A percentile compares a stretch with the other conserved stretches of the same genome.
These are phyloP conservation scores for Lasiodiplodia gonubiensis DNA, from an alignment of 2,329 filamentous ascomycete genomes.

Conservation along the genomic window DNA sequence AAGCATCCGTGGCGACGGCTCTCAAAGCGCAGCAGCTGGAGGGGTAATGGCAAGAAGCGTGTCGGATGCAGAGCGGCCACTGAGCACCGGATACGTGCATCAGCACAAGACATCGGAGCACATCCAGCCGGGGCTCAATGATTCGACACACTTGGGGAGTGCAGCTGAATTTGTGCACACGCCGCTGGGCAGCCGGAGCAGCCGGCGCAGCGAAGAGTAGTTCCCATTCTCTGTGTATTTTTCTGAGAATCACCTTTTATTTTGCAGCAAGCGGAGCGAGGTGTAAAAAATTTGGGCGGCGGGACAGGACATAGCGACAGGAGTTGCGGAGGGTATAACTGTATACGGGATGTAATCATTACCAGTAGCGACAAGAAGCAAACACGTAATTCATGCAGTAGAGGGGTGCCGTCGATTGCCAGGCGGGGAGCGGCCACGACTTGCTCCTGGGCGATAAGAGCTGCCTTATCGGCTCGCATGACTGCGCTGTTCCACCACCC, in stretches of 20 bases:
- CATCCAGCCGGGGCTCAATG: conserved; percentile 42
- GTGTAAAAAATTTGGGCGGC: conserved; percentile 25
- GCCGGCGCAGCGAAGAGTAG: conserved; percentile 7
- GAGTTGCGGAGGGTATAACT: conserved; percentile 14
- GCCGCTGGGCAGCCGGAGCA: conserved; percentile 20
- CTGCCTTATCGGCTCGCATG: conserved; percentile 20
- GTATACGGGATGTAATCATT: conserved; percentile 16
- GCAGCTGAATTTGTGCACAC: conserved; percentile 45
- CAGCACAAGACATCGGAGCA: conserved; percentile 47
- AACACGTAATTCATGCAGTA: conserved; percentile 21
- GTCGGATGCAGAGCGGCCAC: conserved; percentile 34
- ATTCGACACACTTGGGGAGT: conserved; percentile 42
- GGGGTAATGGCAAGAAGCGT: conserved; percentile 3
- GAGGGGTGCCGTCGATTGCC: neutral
- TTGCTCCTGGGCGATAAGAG: conserved; percentile 5
- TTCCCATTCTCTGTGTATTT: conserved; percentile 24
- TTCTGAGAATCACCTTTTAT: conserved; percentile 21
- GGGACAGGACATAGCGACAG: conserved; percentile 20
- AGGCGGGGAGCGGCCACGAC: conserved; percentile 10
- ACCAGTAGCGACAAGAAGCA: conserved; percentile 16
- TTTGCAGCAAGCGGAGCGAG: conserved; percentile 7
- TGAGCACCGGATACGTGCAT: conserved; percentile 48
- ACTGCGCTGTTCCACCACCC: conserved; percentile 3
- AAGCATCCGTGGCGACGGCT: conserved; percentile 32
- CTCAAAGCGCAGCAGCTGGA: neutral